Conservation (phyloP, 164 flowering plant genomes). For the Piper longum region DNA sequence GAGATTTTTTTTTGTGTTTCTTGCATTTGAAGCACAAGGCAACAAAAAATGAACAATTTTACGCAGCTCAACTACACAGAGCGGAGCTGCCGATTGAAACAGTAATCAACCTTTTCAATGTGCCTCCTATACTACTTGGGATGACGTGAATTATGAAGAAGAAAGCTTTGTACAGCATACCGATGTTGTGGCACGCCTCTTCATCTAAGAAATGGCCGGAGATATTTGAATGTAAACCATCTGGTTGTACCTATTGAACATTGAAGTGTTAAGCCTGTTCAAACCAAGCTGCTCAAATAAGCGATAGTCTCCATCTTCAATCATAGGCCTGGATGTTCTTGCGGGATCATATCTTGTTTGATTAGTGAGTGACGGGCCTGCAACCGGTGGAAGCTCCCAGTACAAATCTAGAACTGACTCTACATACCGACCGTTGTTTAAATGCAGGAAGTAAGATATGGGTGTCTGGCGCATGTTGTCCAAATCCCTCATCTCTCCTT, state of each 20-base stretch:
- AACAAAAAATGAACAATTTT: no score
- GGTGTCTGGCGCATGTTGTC: constrained; percentile 69
- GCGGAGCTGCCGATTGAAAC: no score
- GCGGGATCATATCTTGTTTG: constrained; percentile 97
- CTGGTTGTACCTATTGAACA: constrained; percentile 95
- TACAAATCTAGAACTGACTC: constrained; percentile 89
- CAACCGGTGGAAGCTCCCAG: constrained; percentile 97
- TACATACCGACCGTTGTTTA: constrained; percentile 72
- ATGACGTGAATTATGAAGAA: no score
- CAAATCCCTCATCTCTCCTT: constrained; percentile 79
- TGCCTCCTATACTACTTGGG: no score
- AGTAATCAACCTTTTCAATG: no score
- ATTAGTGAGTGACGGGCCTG: constrained; percentile 96
- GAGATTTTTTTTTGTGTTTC: no score
- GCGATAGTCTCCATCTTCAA: constrained; percentile 84
- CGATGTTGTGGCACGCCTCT: constrained; percentile 6
- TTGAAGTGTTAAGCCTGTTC: constrained; percentile 52
- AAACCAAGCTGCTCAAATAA: constrained; percentile 77
- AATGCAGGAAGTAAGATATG: constrained; percentile 59
- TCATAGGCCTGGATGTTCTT: constrained; percentile 52
- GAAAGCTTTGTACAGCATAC: neutral
- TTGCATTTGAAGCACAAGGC: no score
- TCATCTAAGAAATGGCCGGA: constrained; percentile 15
- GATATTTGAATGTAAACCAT: constrained; percentile 90
- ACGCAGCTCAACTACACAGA: no score